Evolutionary conservation across 495 filamentous ascomycete genomes (phyloP).

Genomic region (Cercophora scortea): DNA sequence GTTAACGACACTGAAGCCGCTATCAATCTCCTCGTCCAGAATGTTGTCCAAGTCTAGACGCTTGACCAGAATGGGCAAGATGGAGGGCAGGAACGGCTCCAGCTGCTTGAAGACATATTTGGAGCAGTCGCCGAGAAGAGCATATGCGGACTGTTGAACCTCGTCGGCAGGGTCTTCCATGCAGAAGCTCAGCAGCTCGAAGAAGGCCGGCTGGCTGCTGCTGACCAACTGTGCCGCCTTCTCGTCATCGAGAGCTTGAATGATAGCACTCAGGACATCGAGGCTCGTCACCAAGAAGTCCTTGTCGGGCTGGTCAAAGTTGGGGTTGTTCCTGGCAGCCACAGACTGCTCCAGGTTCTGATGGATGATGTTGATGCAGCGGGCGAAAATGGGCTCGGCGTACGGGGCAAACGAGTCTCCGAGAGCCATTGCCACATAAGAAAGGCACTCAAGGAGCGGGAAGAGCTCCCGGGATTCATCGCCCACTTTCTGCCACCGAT

Average conservation of each 20-base stretch:
- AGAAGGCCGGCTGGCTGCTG: slow-evolving; percentile 72
- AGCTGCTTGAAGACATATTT: slow-evolving; percentile 89
- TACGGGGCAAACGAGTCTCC: slow-evolving; percentile 76
- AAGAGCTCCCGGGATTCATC: slow-evolving; percentile 93
- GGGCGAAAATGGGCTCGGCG: slow-evolving; percentile 70
- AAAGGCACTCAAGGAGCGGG: slow-evolving; percentile 88
- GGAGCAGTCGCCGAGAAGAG: slow-evolving; percentile 90
- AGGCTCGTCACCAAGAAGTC: slow-evolving; percentile 96
- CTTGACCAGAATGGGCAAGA: slow-evolving; percentile 73
- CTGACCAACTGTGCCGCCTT: slow-evolving; percentile 70
- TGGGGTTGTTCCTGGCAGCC: slow-evolving; percentile 51
- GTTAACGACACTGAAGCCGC: slow-evolving; percentile 85
- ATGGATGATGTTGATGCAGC: slow-evolving; percentile 87
- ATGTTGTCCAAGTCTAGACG: slow-evolving; percentile 79
- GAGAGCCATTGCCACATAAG: slow-evolving; percentile 85
- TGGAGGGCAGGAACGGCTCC: slow-evolving; percentile 58
- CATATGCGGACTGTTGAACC: slow-evolving; percentile 93
- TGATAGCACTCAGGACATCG: slow-evolving; percentile 87
- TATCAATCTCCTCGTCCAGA: slow-evolving; percentile 63
- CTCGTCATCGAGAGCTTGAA: slow-evolving; percentile 75
- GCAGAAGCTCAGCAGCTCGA: slow-evolving; percentile 81
- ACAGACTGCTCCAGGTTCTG: slow-evolving; percentile 75
- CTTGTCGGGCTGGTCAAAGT: slow-evolving; percentile 80
- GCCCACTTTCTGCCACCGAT: slow-evolving; percentile 76
- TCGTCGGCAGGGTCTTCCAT: slow-evolving; percentile 91